phyloP scores from a whole-genome alignment of 1,284 basidiomycete species.

The Tilletia caries region DNA sequence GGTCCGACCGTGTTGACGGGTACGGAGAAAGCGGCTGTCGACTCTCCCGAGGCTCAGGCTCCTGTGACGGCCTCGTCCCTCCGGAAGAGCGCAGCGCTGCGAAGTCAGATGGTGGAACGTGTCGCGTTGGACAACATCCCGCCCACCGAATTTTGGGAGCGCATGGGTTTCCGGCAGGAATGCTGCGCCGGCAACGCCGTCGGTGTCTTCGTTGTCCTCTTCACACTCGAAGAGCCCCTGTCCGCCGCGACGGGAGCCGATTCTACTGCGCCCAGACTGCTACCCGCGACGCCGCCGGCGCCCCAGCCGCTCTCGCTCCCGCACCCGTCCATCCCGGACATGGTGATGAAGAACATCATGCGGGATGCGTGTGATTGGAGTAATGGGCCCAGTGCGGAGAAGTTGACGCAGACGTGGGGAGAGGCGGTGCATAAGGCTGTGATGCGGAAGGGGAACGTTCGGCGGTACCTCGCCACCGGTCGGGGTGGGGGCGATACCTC shows the following conservation, averaged over 20 bases:
- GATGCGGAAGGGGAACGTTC: conserved; percentile 29
- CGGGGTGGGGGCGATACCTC: not conserved
- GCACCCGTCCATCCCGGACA: conserved; percentile 32
- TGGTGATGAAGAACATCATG: conserved; percentile 42
- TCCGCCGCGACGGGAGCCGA: not conserved
- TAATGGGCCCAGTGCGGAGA: conserved; percentile 15
- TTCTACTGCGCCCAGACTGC: not conserved
- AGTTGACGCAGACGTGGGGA: conserved; percentile 33
- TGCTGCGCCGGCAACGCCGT: conserved; percentile 50
- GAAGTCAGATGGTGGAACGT: conserved; percentile 36
- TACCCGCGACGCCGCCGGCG: not conserved
- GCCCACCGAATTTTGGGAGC: conserved; percentile 49
- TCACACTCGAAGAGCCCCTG: conserved; percentile 18
- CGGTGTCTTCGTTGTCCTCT: conserved; percentile 43
- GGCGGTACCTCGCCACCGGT: not conserved
- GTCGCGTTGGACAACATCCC: conserved; percentile 37
- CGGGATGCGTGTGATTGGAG: conserved; percentile 46
- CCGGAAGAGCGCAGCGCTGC: not conserved
- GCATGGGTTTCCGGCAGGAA: conserved; percentile 51
- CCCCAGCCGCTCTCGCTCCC: conserved; percentile 29
- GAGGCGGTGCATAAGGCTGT: conserved; percentile 35
- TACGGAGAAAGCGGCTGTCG: no score
- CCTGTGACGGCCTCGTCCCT: not conserved
- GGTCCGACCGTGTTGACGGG: no score
- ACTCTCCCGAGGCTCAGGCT: no score